phyloP scores from a whole-genome alignment of 257 asterid genomes.

The Penstemon newberryi region DNA sequence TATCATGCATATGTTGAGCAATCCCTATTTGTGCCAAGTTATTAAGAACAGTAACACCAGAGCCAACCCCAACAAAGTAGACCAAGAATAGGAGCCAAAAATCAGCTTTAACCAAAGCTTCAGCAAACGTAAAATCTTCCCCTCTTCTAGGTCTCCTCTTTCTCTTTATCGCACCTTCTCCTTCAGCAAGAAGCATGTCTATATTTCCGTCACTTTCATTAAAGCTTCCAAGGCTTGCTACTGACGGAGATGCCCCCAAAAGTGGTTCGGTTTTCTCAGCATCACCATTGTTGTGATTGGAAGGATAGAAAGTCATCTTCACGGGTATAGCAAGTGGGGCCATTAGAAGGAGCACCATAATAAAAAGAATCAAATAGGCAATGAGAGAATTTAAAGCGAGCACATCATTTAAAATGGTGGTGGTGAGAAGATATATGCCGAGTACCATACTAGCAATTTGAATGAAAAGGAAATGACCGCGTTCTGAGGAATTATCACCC shows the following conservation, averaged over 20 bases:
- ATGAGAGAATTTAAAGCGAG: conserved; percentile 35
- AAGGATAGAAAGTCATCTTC: conserved; percentile 65
- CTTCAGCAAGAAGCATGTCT: conserved; percentile 62
- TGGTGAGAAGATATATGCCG: conserved; percentile 56
- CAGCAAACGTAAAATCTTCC: conserved; percentile 58
- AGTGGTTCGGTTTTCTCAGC: conserved; percentile 42
- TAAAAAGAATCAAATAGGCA: conserved; percentile 37
- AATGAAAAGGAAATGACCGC: conserved; percentile 52
- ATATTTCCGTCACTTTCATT: conserved; percentile 42
- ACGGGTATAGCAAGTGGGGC: conserved; percentile 70
- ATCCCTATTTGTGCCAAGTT: conserved; percentile 75
- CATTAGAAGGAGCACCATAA: conserved; percentile 62
- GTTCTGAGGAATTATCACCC: conserved; percentile 59
- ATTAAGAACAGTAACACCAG: conserved; percentile 76
- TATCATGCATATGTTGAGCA: conserved; percentile 53
- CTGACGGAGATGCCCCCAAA: conserved; percentile 40
- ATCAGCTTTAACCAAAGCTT: conserved; percentile 71
- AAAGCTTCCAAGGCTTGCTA: conserved; percentile 35
- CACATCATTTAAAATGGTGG: conserved; percentile 47
- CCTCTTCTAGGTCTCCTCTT: conserved; percentile 69
- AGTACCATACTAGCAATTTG: conserved; percentile 62
- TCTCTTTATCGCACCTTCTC: conserved; percentile 57
- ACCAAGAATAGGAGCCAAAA: conserved; percentile 75
- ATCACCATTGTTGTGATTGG: conserved; percentile 27
- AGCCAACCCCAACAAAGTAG: conserved; percentile 68